These are phyloP conservation scores for Schizochytrium sp. DNA, from an alignment of 108 stramenopile species.

Conservation along the genomic window DNA sequence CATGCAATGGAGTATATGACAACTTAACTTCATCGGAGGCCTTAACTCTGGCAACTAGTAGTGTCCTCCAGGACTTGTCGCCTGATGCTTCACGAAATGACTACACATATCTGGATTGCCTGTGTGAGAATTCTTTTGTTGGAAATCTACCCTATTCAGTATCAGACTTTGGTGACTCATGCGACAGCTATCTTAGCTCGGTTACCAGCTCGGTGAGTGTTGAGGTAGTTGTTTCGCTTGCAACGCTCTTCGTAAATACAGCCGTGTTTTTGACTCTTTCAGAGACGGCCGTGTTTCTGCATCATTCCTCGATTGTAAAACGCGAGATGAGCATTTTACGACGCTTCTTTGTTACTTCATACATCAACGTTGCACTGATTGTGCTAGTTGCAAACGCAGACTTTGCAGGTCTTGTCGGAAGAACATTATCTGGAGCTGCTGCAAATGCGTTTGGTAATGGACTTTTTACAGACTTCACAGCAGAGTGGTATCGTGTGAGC, in stretches of 20 bases:
- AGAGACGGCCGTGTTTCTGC: conserved; percentile 36
- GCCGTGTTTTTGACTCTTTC: conserved; percentile 26
- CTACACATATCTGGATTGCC: conserved; percentile 2
- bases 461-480: conserved; percentile 3
- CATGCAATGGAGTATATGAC: background rate
- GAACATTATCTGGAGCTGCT: background rate
- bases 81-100: background rate
- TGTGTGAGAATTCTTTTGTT: conserved; percentile 35
- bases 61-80: background rate
- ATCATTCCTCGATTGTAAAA: conserved; percentile 19
- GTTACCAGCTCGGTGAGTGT: background rate
- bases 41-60: background rate
- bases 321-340: conserved; percentile 42
- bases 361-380: conserved; percentile 27
- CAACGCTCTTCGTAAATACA: conserved; percentile 15
- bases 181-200: background rate
- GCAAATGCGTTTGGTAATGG: conserved; percentile 14
- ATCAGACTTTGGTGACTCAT: background rate
- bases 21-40: background rate
- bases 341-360: conserved; percentile 12
- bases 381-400: conserved; percentile 35
- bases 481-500: conserved; percentile 25
- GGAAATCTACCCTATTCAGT: background rate
- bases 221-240: background rate
- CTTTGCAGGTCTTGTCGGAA: background rate